Base-by-base conservation (phyloP, 257 asterid species). In the Solanum paucissectum region DNA sequence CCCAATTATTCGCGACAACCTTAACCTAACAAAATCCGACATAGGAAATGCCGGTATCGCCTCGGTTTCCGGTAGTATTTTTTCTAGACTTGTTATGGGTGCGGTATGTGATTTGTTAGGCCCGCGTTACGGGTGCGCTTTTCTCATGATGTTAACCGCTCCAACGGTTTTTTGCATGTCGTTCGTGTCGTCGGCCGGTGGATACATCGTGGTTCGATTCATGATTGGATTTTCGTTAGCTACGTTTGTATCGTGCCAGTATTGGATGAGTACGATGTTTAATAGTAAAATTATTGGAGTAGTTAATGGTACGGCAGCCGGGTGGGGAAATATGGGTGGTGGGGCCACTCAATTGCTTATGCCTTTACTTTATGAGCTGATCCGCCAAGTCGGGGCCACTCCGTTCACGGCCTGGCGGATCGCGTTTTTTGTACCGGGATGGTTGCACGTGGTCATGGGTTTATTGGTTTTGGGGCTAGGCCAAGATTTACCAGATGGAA, bases 321-420 rank as follows among this genome's bases (percentile, higher is more conserved):
- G 95, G 23, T 94, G 96, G 95, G 96, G 94, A 71, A 92, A 94
- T 58, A 91, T 94, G 94, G 95, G 95, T 27, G 96, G 96, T 20
- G 97, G 94, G 0, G 95, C 88, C 4, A 91, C 94, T 10, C 95
- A 94, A 86, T 91, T 94, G 40, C 87, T 94, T 32, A 94, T 94
- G 95, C 97, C 95, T 14, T 87, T 92, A 12, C 91, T 94, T 3
- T 93, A 46, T 14, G 94, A 91, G 87, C 12, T 88, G 60, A 91
- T 94, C 7, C 86, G 89, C 33, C 86, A 38, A 3, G 87, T 75
- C 1, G 95, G 97, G 11, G 92, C 93, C 4, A 90, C 93, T 36
- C 92, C 94, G 10, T 94, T 94, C 83, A 89, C 92, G 0, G 95
- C 97, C 1, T 92, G 97, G 95, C 87, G 97, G 7, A 91, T 93